Base-by-base conservation (phyloP, 2,329 filamentous ascomycete genomes). In the Penicillium sclerotiorum region DNA sequence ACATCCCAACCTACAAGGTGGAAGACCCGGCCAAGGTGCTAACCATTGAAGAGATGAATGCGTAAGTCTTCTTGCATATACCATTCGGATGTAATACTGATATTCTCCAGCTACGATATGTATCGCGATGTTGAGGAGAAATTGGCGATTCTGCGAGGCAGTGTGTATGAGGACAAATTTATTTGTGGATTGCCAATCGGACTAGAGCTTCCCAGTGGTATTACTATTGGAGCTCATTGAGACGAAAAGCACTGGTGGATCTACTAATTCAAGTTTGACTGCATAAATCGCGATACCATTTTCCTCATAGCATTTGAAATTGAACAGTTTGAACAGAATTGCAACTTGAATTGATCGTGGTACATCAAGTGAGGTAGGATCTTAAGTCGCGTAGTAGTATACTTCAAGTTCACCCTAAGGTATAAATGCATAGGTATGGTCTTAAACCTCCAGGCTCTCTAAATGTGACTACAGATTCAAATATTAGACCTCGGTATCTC, bases 31-130 rank as follows among this genome's bases (percentile, higher is more conserved):
- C 74, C 56, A 77, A 81, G 39, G 84, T 85, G 54, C 62, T 88
- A 25, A 87, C 85, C 0, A 86, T 88, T 42, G 83, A 86, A 55
- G 84, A 88, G 65, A 87, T 88, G 83, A 87, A 88, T 52, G 73
- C 75, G 74, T 82, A 71, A 72, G 79, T 75, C 13, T 23, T 21
- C 27, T 12, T 22, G 4, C 7, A 12, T 17, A 17, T 40, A 40
- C 45, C 41, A 33, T 39, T n/a, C 1, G n/a, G n/a, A n/a, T n/a
- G n/a, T n/a, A n/a, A n/a, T n/a, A n/a, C n/a, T n/a, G n/a, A n/a
- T 17, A 1, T 9, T 11, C 4, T 35, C 25, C 46, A 80, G 78
- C 12, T 84, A 85, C 54, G 79, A 85, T 58, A 82, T 85, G 80
- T 77, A 81, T 60, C 73, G 72, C 45, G 80, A 84, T 52, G 67